phyloP scores from a whole-genome alignment of 306 rosid species.

The Oxytropis ochrocephala region DNA sequence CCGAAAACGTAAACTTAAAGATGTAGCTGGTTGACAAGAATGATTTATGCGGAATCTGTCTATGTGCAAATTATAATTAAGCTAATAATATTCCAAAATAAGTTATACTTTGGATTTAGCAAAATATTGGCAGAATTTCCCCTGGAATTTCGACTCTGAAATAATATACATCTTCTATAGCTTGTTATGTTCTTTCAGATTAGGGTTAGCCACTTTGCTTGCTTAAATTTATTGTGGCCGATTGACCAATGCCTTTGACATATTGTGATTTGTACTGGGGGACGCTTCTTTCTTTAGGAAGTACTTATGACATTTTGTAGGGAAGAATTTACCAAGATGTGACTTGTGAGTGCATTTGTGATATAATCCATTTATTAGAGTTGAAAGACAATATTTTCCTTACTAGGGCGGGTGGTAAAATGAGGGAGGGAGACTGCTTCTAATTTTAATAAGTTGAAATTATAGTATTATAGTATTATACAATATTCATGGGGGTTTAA shows the following conservation, averaged over 20 bases:
- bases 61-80: no score
- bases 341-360: neutral
- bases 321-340: neutral
- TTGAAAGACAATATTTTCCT: neutral
- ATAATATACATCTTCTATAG: neutral
- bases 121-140: no score
- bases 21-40: neutral
- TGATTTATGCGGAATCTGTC: neutral
- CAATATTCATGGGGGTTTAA: neutral
- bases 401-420: neutral
- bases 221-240: neutral
- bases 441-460: neutral
- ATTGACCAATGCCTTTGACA: neutral
- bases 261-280: neutral
- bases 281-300: neutral
- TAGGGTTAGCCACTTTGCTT: neutral
- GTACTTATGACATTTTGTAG: neutral
- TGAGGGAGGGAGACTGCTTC: neutral
- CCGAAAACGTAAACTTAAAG: neutral
- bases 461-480: neutral
- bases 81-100: neutral
- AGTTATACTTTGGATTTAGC: neutral
- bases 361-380: neutral
- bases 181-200: neutral
- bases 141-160: no score